Evolutionary conservation across 495 filamentous ascomycete genomes (phyloP).

Genomic region (Talaromyces nanjingensis): DNA sequence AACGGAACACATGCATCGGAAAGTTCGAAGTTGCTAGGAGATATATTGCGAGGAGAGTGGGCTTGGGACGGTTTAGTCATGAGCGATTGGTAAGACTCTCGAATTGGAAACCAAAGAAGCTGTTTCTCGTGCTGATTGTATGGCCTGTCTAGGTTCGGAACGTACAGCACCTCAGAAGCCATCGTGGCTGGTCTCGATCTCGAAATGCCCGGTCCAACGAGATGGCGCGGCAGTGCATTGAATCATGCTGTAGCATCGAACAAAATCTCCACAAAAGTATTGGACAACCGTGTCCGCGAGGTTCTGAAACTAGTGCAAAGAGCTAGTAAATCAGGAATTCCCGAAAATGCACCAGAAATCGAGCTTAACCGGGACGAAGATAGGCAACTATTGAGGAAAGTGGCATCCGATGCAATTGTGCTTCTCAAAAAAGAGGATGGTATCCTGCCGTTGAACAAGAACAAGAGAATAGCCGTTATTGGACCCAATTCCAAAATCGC

Average conservation of each 20-base stretch:
- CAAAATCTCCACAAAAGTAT: conserved; percentile 48
- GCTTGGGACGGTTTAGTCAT: conserved; percentile 61
- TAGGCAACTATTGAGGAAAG: conserved; percentile 54
- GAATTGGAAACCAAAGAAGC: neutral
- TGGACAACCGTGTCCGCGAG: conserved; percentile 57
- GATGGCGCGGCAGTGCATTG: conserved; percentile 55
- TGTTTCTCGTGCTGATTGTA: neutral
- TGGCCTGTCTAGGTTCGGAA: conserved; percentile 41
- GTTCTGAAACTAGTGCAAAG: conserved; percentile 59
- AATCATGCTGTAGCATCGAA: conserved; percentile 52
- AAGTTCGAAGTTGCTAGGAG: conserved; percentile 53
- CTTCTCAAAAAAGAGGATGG: conserved; percentile 68
- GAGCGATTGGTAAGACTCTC: conserved; percentile 59
- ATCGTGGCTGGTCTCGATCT: conserved; percentile 64
- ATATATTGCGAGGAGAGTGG: conserved; percentile 64
- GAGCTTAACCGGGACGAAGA: conserved; percentile 60
- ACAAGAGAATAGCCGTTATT: conserved; percentile 63
- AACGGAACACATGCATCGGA: conserved; percentile 65
- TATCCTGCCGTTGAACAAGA: conserved; percentile 56
- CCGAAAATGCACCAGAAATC: conserved; percentile 49
- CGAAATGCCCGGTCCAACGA: conserved; percentile 66
- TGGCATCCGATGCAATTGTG: conserved; percentile 67
- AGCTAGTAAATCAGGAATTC: conserved; percentile 53
- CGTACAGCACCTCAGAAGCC: conserved; percentile 58
- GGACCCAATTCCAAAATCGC: conserved; percentile 73